Evolutionary conservation across 768 basidiomycete species (phyloP).

Genomic region (Suillus subluteus): DNA sequence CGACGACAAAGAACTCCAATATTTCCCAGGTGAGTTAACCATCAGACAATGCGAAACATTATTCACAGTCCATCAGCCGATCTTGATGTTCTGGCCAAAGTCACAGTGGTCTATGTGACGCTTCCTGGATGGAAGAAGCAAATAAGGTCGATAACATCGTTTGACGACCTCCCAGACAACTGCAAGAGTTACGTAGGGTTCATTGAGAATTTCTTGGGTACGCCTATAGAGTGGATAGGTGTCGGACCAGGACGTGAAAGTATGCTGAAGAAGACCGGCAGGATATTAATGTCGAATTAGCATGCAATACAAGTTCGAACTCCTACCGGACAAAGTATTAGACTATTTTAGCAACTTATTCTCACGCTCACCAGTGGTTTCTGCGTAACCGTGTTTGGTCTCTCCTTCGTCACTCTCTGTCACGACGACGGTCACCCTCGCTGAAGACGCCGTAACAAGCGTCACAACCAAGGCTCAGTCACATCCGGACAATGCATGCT

Average conservation of each 20-base stretch:
- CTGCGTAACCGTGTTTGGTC: conserved; percentile 28
- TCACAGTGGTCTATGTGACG: conserved; percentile 86
- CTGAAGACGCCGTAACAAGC: conserved; percentile 36
- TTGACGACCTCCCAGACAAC: conserved; percentile 78
- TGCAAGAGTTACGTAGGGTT: conserved; percentile 87
- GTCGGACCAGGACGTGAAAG: conserved; percentile 86
- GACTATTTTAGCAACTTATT: conserved; percentile 12
- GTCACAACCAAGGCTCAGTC: conserved; percentile 32
- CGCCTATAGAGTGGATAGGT: conserved; percentile 90
- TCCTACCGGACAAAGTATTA: not conserved
- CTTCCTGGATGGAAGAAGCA: conserved; percentile 89
- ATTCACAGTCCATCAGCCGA: conserved; percentile 57
- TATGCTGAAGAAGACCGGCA: conserved; percentile 53
- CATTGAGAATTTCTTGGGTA: conserved; percentile 74
- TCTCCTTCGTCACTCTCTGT: conserved; percentile 33
- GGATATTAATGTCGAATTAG: conserved; percentile 25
- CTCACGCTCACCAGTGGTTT: conserved; percentile 28
- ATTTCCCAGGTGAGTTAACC: conserved; percentile 79
- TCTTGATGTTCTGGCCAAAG: conserved; percentile 75
- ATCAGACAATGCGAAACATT: not conserved
- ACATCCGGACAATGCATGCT: conserved; percentile 29
- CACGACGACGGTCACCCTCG: conserved; percentile 15
- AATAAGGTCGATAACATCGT: conserved; percentile 65
- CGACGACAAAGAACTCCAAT: conserved; percentile 74
- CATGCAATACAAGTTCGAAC: not conserved